Evolutionary conservation across 345 rosid species (phyloP), one percentile per base, ranked within the genome.

Genomic region (Excoecaria cochinchinensis): DNA sequence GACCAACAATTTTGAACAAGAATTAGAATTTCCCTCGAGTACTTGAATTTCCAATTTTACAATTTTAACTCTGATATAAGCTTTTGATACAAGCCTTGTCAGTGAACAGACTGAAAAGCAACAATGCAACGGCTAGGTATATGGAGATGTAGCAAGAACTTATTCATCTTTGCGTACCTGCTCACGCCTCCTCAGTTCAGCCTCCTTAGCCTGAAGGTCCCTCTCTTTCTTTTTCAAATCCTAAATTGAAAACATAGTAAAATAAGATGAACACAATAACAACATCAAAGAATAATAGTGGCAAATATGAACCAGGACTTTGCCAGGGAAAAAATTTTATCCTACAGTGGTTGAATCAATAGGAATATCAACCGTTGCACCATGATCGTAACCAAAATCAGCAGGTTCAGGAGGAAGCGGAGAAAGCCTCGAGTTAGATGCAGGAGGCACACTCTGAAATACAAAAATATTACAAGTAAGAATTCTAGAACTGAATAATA

Each of bases 381-480:
- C 80, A 58, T 73, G 77, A 46, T 76, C 69, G 69, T 76, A 80
- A 69, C 69, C 73, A 46, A 81, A 81, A 73, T 58, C 84, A 36
- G 68, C 80, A 47, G 84, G 80, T 56, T 80, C 83, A n/a, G 80
- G 83, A 46, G 83, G 80, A 36, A 80, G 80, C 25, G 83, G 84
- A 21, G 84, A 81, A 22, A 73, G 80, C 69, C 78, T 81, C 1
- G 80, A 81, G 71, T 77, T 77, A 64, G 84, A 42, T 42, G 74
- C 74, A 31, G 83, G 78, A 76, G 79, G 79, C 67, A 17, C 82
- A 59, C 76, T 75, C 82, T 79, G 62, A 70, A 66, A 39, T 40
- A 5, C 10, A 25, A 4, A 42, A 48, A 50, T 11, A 21, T 38
- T 53, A 72, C 13, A 55, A 6, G 9, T 55, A 77, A 62, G 52